Evolutionary conservation across 139 green algal species (phyloP), one percentile per base, ranked within the genome.

Genomic region (Edaphochlamys debaryana): DNA sequence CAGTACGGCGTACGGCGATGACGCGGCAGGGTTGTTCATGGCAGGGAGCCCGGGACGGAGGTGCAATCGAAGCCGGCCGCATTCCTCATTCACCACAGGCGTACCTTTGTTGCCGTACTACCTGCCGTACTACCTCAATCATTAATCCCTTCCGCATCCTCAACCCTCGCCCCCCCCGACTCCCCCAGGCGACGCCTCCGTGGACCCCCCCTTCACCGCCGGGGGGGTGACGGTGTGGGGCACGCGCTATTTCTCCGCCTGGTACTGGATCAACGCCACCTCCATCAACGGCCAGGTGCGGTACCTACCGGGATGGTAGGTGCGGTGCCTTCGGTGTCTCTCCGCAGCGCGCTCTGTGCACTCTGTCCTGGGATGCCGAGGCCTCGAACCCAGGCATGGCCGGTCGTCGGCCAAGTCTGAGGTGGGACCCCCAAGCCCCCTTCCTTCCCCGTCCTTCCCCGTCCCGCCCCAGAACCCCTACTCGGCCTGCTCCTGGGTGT

Each of bases 231-330:
- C 76, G 8, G 76, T 92, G 69, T 85, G 56, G 54, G 86, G 84
- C 56, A 84, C 42, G 52, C 84, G 86, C 58, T 90, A 88, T 77
- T 90, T 79, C 70, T 50, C 7, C 62, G 70, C 90, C 20, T 82
- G 64, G 62, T 92, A 92, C 60, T 67, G 74, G 54, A 78, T 92
- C 77, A 72, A 66, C 37, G 68, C 67, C 0, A 84, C 58, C 34
- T 60, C 56, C 34, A 25, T 84, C 36, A 45, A 36, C 1, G 66
- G 50, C 0, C 25, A n/a, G 23, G 50, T 20, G 50, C 37, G 30
- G 41, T 32, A 67, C n/a, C 37, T 29, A 20, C n/a, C 45, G 45
- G 11, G n/a, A n/a, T n/a, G n/a, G n/a, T n/a, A 32, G 17, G 60
- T 67, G 60, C 23, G 29, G 23, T 9, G 60, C 60, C 23, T 36